Conservation (phyloP, 306 rosid species). For the Casuarina glauca region DNA sequence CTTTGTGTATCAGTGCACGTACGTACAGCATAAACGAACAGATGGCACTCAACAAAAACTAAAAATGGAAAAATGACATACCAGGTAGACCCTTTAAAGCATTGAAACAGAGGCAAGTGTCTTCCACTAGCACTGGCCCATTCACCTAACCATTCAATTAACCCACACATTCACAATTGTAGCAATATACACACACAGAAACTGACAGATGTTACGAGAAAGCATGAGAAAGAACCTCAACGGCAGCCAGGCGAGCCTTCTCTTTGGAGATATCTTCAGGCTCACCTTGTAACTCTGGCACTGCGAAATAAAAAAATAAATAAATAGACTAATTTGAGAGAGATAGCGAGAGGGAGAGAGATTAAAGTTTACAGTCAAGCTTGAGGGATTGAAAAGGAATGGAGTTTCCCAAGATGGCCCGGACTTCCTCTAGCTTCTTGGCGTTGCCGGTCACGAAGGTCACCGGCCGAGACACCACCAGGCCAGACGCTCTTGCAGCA, state of each 20-base stretch:
- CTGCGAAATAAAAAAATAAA: conserved; percentile 32
- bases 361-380: conserved; percentile 61
- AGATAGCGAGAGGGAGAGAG: neutral
- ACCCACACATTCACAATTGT: neutral
- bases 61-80: conserved; percentile 13
- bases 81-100: conserved; percentile 98
- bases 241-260: conserved; percentile 89
- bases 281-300: conserved; percentile 97
- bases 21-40: neutral
- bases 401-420: conserved; percentile 81
- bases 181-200: neutral
- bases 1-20: neutral
- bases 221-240: conserved; percentile 54
- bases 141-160: conserved; percentile 55
- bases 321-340: neutral
- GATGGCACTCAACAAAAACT: neutral
- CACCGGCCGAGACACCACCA: conserved; percentile 77
- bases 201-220: neutral
- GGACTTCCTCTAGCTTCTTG: conserved; percentile 98
- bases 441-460: conserved; percentile 96
- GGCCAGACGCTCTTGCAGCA: conserved; percentile 49
- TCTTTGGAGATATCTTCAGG: conserved; percentile 95
- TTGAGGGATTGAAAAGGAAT: conserved; percentile 86
- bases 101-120: conserved; percentile 97
- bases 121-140: conserved; percentile 97